Evolutionary conservation across 192 early-diverging fungal species (phyloP).

Genomic region (Jimgerdemannia lactiflua): DNA sequence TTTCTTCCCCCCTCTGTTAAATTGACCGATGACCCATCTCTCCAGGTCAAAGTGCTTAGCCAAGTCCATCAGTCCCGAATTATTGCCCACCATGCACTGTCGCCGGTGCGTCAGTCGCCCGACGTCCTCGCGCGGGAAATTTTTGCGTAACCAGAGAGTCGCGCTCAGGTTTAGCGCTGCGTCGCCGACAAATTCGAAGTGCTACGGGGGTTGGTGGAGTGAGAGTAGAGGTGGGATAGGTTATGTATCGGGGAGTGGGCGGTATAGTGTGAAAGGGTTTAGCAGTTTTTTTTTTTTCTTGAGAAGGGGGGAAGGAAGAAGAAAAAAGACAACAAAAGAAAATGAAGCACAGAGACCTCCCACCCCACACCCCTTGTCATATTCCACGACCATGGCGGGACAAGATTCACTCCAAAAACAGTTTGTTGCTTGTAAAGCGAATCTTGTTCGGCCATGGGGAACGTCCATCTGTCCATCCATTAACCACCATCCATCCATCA

Average conservation of each 20-base stretch:
- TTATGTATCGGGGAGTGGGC: too few species aligned
- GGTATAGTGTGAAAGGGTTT: not conserved
- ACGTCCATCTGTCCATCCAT: not conserved
- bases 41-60: not conserved
- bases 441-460: not conserved
- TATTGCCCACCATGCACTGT: not conserved
- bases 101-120: not conserved
- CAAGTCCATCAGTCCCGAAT: not conserved
- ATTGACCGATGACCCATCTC: not conserved
- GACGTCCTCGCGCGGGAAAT: not conserved
- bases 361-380: too few species aligned
- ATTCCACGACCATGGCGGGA: too few species aligned
- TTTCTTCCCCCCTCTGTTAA: not conserved
- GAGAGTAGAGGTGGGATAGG: not conserved
- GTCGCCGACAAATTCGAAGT: not conserved
- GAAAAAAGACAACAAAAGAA: too few species aligned
- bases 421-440: not conserved
- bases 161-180: not conserved
- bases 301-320: too few species aligned
- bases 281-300: too few species aligned
- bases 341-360: too few species aligned
- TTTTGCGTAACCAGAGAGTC: not conserved
- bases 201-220: not conserved
- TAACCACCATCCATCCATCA: not conserved
- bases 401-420: too few species aligned